Base-by-base conservation (phyloP, 2,329 filamentous ascomycete genomes). In the Sporothrix dimorphospora region DNA sequence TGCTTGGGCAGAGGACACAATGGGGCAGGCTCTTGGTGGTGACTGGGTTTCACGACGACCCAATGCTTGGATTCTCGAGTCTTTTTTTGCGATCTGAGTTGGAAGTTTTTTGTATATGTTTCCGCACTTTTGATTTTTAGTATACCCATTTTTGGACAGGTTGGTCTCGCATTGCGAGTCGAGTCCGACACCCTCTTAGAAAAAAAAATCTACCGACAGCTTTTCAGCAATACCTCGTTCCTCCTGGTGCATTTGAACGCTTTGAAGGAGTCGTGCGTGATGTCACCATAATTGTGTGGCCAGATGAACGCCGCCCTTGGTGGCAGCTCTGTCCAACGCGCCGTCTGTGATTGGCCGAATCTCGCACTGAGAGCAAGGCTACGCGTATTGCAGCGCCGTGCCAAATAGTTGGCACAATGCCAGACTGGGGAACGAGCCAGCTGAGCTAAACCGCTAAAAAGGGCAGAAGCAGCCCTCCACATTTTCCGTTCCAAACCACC, bases 121-220 rank as follows among this genome's bases (percentile, higher is more conserved):
- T n/a, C 59, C 47, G 42, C 66, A 70, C 14, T 45, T 45, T 66
- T 49, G 63, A 47, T n/a, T 61, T 70, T 70, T 42, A 70, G 72
- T 73, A 73, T 73, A 73, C 72, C 72, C 72, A 69, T 71, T 68
- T 73, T 69, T 66, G 72, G 66, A 65, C 38, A 24, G 45, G 45
- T 42, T 34, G 38, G 53, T 34, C 34, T 47, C 40, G 42, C 38
- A 3, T 30, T 66, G 40, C 40, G 24, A 55, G 5, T 49, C 34
- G 21, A 49, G 61, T 30, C 19, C 21, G 34, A 34, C 34, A 38
- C 30, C 19, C 30, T 30, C 21, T 16, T 59, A 67, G 59, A 71
- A 49, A 68, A 61, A 61, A 59, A n/a, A 65, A 53, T 55, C 38
- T 71, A 65, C 14, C 30, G 42, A 73, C 69, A 67, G 55, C 63